These are phyloP conservation scores for Graphilbum sp. DNA, from an alignment of 2,329 filamentous ascomycete genomes.

Conservation along the genomic window DNA sequence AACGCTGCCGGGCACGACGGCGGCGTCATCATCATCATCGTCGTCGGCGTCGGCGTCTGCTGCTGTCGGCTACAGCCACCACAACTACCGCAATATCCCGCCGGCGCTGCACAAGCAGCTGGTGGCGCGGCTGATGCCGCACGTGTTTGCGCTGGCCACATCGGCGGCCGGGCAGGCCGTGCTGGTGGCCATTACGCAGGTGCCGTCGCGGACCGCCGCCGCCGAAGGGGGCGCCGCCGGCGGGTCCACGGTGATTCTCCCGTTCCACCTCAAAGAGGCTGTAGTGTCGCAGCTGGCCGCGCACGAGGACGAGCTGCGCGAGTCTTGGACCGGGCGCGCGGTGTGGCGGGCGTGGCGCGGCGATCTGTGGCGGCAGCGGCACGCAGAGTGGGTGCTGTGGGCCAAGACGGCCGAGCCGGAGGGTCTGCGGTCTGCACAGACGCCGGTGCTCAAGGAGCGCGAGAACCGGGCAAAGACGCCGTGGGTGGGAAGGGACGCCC, in stretches of 20 bases:
- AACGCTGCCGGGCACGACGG: slow-evolving; percentile 18
- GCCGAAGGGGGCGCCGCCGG: neutral
- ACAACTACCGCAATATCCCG: neutral
- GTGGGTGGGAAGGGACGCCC: neutral
- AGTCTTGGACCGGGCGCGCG: slow-evolving; percentile 36
- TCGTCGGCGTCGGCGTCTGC: neutral
- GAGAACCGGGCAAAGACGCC: neutral
- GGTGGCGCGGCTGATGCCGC: slow-evolving; percentile 29
- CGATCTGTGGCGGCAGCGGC: slow-evolving; percentile 36
- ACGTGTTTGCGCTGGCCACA: slow-evolving; percentile 26
- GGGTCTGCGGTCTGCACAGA: slow-evolving; percentile 13
- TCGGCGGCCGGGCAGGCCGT: slow-evolving; percentile 36
- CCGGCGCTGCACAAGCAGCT: slow-evolving; percentile 35
- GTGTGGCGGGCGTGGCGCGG: slow-evolving; percentile 43
- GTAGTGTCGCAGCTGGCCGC: slow-evolving; percentile 32
- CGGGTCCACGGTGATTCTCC: slow-evolving; percentile 16
- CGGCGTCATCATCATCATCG: neutral
- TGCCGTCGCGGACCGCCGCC: slow-evolving; percentile 24
- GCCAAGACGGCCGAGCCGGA: slow-evolving; percentile 32
- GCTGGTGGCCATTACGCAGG: slow-evolving; percentile 29
- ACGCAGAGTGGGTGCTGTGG: slow-evolving; percentile 39
- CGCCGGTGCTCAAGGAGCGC: neutral
- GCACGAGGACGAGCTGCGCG: slow-evolving; percentile 31
- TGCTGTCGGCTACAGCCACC: neutral
- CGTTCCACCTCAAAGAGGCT: slow-evolving; percentile 41